Base-by-base conservation (phyloP, 768 basidiomycete genomes). In the Coprinellus micaceus region DNA sequence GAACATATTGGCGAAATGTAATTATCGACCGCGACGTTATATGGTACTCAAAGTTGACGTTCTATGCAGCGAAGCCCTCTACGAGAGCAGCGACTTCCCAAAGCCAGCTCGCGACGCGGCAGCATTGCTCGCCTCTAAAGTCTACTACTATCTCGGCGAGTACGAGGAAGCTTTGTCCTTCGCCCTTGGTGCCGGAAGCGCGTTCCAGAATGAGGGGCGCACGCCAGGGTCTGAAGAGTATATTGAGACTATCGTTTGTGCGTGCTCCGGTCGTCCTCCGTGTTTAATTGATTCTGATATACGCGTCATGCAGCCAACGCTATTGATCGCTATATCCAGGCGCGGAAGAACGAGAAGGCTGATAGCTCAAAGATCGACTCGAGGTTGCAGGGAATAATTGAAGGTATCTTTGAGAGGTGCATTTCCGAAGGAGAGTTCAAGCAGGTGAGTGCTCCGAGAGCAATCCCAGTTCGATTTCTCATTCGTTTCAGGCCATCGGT, bases 141-240 rank as follows among this genome's bases (percentile, higher is more conserved):
- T 98, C 49, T 98, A 98, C 73, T 98, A 94, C 74, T 96, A 89
- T 80, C 80, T 99, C 48, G 94, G 91, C 61, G 91, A 93, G 69
- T 91, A 96, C 63, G 93, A 95, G 66, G 97, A 99, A 69, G 92
- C 95, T 26, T 82, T 99, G 57, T 88, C 91, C 12, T 98, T 98
- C 66, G 97, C 97, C 21, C 84, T 99, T 46, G 89, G 89, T 56
- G 92, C 96, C 17, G 94, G 91, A 55, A 78, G 74, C 69, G 88
- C 90, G 67, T 98, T 98, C 66, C 87, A 91, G 68, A 79, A 77
- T 1, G 89, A 93, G 67, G 75, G 81, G 60, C 81, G 80, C 63
- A 77, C 73, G 15, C 68, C 75, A 56, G 88, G 81, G 22, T 80
- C 87, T 15, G 88, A 84, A 55, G 95, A 98, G 74, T 99, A 91